These are phyloP conservation scores for Calonectria pseudoturangicola DNA, from an alignment of 2,329 filamentous ascomycete species.

Conservation along the genomic window DNA sequence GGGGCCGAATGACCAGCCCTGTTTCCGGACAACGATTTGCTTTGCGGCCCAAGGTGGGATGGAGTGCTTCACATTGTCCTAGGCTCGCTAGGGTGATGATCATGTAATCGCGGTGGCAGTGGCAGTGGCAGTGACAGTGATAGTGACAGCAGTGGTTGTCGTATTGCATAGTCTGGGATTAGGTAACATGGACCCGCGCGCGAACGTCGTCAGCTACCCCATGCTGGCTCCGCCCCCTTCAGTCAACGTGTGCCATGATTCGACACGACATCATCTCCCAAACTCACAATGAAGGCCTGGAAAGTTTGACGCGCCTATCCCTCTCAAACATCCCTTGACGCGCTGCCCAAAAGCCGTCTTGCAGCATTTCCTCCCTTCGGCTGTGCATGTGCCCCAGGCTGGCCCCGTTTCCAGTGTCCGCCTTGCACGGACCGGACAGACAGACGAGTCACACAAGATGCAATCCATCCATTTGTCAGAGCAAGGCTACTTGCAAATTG, in stretches of 20 bases:
- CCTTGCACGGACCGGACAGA: constrained; percentile 18
- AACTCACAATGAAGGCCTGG: neutral
- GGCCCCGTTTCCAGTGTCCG: constrained; percentile 23
- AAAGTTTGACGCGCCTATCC: neutral
- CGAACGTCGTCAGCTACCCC: constrained; percentile 16
- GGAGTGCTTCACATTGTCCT: neutral
- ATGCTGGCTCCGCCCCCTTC: constrained; percentile 11
- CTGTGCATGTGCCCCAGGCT: neutral
- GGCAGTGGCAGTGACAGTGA: neutral
- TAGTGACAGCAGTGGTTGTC: neutral
- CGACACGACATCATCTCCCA: constrained; percentile 1
- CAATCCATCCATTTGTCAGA: constrained; percentile 13
- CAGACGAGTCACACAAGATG: constrained; percentile 30
- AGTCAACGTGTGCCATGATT: neutral
- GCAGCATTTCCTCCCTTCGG: neutral
- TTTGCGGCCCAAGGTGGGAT: neutral
- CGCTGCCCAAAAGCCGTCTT: neutral
- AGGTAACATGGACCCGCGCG: constrained; percentile 3
- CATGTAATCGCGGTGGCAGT: neutral
- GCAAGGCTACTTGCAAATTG: constrained; percentile 4
- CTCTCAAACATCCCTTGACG: constrained; percentile 6
- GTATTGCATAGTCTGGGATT: neutral
- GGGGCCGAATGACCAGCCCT: constrained; percentile 4
- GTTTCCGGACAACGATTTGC: neutral
- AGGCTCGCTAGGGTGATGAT: neutral